Percentiles rank a stretch among this genome's conserved stretches.
Evolutionary conservation across 768 basidiomycete species (phyloP).

Genomic region (Dendrothele bispora): DNA sequence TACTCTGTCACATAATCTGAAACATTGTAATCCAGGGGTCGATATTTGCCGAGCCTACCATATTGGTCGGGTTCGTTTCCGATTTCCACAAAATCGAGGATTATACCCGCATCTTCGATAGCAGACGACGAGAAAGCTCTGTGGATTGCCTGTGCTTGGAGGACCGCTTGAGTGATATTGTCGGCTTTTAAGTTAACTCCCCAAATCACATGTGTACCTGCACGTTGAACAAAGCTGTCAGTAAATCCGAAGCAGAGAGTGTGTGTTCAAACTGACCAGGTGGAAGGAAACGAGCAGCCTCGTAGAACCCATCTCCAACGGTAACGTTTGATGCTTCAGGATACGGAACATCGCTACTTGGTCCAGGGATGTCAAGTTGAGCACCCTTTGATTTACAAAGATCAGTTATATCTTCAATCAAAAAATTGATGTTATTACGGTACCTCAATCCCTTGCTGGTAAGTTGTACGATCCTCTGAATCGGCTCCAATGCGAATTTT

Average conservation of each 20-base stretch:
- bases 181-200: slow-evolving; percentile 60
- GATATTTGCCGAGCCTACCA: no score
- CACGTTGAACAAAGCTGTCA: slow-evolving; percentile 27
- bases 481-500: slow-evolving; percentile 42
- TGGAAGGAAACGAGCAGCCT: slow-evolving; percentile 37
- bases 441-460: slow-evolving; percentile 37
- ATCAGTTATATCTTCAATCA: background rate
- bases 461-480: slow-evolving; percentile 36
- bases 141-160: slow-evolving; percentile 47
- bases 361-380: slow-evolving; percentile 35
- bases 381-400: slow-evolving; percentile 25
- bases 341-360: slow-evolving; percentile 38
- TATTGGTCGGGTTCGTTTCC: no score
- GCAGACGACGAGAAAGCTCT: slow-evolving; percentile 44
- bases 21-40: slow-evolving; percentile 25
- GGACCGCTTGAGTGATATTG: slow-evolving; percentile 49
- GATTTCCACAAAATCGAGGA: slow-evolving; percentile 57
- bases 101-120: slow-evolving; percentile 39
- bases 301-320: slow-evolving; percentile 42
- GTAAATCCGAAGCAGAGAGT: slow-evolving; percentile 26
- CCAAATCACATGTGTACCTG: slow-evolving; percentile 66
- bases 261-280: slow-evolving; percentile 22
- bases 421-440: background rate
- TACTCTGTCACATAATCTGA: slow-evolving; percentile 30
- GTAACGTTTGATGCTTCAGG: slow-evolving; percentile 44